Evolutionary conservation across 139 green algal species (phyloP).

Genomic region (Chlorella sp.): DNA sequence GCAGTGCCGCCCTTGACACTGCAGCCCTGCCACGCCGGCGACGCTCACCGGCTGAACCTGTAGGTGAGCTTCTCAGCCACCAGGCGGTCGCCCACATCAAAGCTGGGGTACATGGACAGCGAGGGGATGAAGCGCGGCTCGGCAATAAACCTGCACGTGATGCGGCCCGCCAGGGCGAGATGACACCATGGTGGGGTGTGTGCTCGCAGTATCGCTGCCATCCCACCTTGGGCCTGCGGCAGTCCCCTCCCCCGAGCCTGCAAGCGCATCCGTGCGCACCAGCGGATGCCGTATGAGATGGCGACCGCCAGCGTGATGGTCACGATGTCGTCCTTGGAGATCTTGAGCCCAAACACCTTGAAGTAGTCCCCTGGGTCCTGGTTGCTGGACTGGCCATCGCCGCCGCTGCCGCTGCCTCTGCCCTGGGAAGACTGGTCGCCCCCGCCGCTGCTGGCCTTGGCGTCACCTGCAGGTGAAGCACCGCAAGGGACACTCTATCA

Average conservation of each 20-base stretch:
- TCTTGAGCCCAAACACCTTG: slow-evolving; percentile 31
- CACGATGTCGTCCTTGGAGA: slow-evolving; percentile 80
- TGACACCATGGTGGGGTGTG: no score
- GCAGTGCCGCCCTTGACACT: no score
- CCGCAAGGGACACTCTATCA: no score
- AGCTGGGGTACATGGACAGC: slow-evolving; percentile 96
- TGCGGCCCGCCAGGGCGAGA: no score
- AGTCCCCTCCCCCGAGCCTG: no score
- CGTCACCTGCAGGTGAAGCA: no score
- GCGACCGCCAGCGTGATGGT: slow-evolving; percentile 80
- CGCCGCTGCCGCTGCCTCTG: slow-evolving; percentile 1
- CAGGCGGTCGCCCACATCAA: slow-evolving; percentile 93
- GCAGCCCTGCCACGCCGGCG: no score
- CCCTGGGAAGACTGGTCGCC: neutral
- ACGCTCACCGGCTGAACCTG: slow-evolving; percentile 50
- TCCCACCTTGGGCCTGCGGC: no score
- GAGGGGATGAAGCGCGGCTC: slow-evolving; percentile 98
- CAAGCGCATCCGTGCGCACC: no score
- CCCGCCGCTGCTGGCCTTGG: slow-evolving; percentile 3
- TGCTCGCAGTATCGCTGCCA: no score
- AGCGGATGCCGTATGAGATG: slow-evolving; percentile 83
- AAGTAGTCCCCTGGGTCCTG: neutral
- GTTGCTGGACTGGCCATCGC: neutral
- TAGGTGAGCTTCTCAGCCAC: slow-evolving; percentile 98
- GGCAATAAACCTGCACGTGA: slow-evolving; percentile 69